Evolutionary conservation across 169 alveolate species (phyloP).

Genomic region (Amoebophrya sp.): DNA sequence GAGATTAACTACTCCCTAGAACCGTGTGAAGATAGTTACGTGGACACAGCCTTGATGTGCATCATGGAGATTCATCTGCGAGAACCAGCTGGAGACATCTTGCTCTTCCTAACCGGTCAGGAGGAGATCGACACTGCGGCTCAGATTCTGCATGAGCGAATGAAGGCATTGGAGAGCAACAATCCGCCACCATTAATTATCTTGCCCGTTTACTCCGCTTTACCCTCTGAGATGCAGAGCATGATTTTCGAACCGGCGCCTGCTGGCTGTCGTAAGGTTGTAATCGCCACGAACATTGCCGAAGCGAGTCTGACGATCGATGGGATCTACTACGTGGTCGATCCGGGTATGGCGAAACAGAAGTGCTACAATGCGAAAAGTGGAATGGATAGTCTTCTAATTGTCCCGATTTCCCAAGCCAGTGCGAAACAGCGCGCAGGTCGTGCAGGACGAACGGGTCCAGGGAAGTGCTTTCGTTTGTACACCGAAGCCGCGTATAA

Average conservation of each 20-base stretch:
- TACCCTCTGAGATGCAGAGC: constrained; percentile 92
- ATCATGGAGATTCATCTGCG: not conserved
- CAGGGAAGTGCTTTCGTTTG: constrained; percentile 99
- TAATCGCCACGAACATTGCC: constrained; percentile 99
- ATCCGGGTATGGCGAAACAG: constrained; percentile 97
- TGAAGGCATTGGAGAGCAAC: constrained; percentile 74
- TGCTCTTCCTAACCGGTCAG: constrained; percentile 97
- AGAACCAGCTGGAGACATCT: constrained; percentile 85
- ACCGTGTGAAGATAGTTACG: constrained; percentile 16
- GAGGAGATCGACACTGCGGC: constrained; percentile 98
- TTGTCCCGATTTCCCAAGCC: constrained; percentile 77
- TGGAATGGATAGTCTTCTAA: constrained; percentile 96
- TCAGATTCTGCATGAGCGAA: constrained; percentile 83
- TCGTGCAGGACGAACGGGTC: constrained; percentile 98
- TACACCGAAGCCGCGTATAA: constrained; percentile 96
- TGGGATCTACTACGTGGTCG: constrained; percentile 98
- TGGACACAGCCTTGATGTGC: not conserved
- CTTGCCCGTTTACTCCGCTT: constrained; percentile 93
- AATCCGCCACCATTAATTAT: constrained; percentile 92
- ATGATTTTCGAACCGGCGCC: constrained; percentile 98
- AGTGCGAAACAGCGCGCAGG: constrained; percentile 98
- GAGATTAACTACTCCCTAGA: constrained; percentile 69
- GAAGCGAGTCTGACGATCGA: constrained; percentile 94
- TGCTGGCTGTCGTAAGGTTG: constrained; percentile 93
- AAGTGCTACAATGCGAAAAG: constrained; percentile 92